phyloP scores from a whole-genome alignment of 2,329 filamentous ascomycete species.

The Catunica adiposa region DNA sequence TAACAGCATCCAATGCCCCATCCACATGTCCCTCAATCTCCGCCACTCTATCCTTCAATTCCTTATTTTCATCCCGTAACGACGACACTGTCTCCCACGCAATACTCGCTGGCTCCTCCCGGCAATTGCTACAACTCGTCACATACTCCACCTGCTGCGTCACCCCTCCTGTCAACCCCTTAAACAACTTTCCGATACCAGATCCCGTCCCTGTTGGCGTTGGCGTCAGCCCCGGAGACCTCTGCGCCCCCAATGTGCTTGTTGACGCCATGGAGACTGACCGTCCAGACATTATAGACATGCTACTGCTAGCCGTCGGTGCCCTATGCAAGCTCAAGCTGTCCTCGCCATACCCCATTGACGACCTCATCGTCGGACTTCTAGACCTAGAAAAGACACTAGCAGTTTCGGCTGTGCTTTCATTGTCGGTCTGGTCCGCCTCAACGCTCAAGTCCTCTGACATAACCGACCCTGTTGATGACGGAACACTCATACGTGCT shows the following conservation, averaged over 20 bases:
- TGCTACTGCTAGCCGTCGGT: constrained; percentile 20
- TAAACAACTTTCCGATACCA: constrained; percentile 12
- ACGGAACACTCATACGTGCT: constrained; percentile 8
- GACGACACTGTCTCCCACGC: constrained; percentile 50
- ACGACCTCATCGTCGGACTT: constrained; percentile 30
- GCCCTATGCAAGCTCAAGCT: neutral
- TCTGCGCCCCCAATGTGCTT: constrained; percentile 15
- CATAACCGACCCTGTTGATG: constrained; percentile 24
- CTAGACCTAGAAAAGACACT: constrained; percentile 46
- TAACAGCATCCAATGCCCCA: constrained; percentile 42
- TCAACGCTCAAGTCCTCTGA: constrained; percentile 39
- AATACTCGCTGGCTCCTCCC: constrained; percentile 39
- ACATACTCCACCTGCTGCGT: constrained; percentile 12
- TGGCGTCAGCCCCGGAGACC: constrained; percentile 11
- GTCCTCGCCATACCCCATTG: constrained; percentile 5
- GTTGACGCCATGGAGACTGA: constrained; percentile 9
- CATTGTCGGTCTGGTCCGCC: constrained; percentile 38
- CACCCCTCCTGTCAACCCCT: constrained; percentile 25
- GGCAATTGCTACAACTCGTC: constrained; percentile 36
- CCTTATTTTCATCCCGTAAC: constrained; percentile 44
- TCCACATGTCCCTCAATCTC: constrained; percentile 45
- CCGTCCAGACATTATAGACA: constrained; percentile 3
- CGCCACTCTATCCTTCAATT: constrained; percentile 41
- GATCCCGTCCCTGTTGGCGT: constrained; percentile 1
- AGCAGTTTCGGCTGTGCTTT: constrained; percentile 28